phyloP scores from a whole-genome alignment of 2,329 filamentous ascomycete genomes.

The Aspergillus arachidicola region DNA sequence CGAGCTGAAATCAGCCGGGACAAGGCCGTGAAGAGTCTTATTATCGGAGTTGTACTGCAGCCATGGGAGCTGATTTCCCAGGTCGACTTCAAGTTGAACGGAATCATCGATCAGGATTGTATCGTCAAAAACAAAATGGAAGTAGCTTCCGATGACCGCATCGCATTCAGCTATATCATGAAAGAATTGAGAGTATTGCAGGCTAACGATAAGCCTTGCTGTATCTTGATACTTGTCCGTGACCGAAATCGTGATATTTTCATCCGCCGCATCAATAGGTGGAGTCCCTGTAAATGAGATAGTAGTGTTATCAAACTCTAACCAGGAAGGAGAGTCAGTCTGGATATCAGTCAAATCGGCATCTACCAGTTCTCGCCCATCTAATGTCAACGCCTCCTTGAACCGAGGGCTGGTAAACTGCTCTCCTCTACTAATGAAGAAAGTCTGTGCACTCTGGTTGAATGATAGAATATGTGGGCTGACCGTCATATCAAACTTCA shows the following conservation, averaged over 20 bases:
- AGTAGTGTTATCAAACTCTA: constrained; percentile 64
- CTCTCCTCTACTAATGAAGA: constrained; percentile 60
- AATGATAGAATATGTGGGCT: constrained; percentile 71
- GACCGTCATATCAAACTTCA: constrained; percentile 72
- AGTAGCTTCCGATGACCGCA: constrained; percentile 52
- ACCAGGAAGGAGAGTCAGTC: constrained; percentile 66
- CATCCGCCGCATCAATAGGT: constrained; percentile 58
- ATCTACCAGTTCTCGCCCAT: constrained; percentile 55
- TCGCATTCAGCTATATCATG: constrained; percentile 48
- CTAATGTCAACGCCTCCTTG: constrained; percentile 56
- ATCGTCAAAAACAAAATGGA: constrained; percentile 52
- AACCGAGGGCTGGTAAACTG: constrained; percentile 58
- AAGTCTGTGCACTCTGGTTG: constrained; percentile 56
- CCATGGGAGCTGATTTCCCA: constrained; percentile 49
- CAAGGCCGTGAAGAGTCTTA: constrained; percentile 51
- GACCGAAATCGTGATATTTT: constrained; percentile 64
- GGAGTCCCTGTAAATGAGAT: constrained; percentile 68
- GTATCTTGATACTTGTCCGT: constrained; percentile 62
- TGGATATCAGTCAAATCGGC: constrained; percentile 57
- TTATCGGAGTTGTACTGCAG: constrained; percentile 52
- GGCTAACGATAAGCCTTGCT: constrained; percentile 59
- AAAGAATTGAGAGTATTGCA: constrained; percentile 51
- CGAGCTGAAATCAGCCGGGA: constrained; percentile 46
- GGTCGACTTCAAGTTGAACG: constrained; percentile 47
- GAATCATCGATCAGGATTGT: constrained; percentile 45